phyloP scores from a whole-genome alignment of 73 alveolate genomes.

The Tetrahymena malaccensis region DNA sequence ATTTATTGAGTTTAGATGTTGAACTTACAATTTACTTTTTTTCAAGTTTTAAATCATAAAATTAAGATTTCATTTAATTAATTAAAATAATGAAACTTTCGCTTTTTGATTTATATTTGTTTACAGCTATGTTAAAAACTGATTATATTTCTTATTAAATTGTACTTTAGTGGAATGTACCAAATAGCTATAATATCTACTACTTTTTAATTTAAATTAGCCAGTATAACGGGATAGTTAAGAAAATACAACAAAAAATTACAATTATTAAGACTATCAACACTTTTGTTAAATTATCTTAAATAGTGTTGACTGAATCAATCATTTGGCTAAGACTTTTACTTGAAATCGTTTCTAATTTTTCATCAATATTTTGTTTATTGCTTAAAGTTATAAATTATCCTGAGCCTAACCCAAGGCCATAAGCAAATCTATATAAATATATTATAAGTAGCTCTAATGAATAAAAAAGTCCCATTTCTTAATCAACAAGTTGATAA shows the following conservation, averaged over 20 bases:
- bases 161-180: neutral
- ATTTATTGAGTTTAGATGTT: neutral
- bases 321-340: neutral
- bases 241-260: neutral
- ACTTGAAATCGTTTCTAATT: neutral
- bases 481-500: neutral
- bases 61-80: neutral
- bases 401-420: neutral
- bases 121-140: no score
- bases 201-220: neutral
- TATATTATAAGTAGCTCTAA: neutral
- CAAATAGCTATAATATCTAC: neutral
- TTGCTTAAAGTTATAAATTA: neutral
- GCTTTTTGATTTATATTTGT: no score
- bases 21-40: neutral
- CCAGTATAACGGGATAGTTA: neutral
- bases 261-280: neutral
- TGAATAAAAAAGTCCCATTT: neutral
- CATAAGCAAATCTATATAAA: neutral
- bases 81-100: neutral
- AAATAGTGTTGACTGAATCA: neutral
- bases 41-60: neutral
- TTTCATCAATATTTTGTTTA: neutral
- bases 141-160: neutral
- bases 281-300: neutral